Evolutionary conservation across 768 basidiomycete genomes (phyloP).

Genomic region (Boletus tylopilopsis): DNA sequence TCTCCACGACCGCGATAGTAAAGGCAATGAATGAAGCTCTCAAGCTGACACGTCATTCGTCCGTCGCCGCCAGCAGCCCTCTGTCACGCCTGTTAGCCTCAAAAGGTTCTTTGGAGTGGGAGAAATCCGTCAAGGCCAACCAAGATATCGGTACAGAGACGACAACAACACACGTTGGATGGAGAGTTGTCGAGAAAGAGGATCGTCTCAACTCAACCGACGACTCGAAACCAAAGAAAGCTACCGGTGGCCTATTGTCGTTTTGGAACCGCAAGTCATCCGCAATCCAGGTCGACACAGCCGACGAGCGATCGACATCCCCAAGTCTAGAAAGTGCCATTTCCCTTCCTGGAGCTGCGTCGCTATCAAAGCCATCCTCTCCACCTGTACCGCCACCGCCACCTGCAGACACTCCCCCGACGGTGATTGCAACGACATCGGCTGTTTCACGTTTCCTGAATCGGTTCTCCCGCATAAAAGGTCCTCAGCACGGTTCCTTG

Average conservation of each 20-base stretch:
- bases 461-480: conserved; percentile 58
- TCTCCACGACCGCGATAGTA: conserved; percentile 51
- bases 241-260: conserved; percentile 59
- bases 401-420: conserved; percentile 2
- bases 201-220: conserved; percentile 31
- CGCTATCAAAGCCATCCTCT: conserved; percentile 13
- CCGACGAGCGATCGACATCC: conserved; percentile 19
- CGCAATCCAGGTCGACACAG: conserved; percentile 17
- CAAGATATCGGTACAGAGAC: conserved; percentile 47
- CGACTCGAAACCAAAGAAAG: conserved; percentile 44
- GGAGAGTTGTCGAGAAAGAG: conserved; percentile 66
- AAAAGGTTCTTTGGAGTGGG: conserved; percentile 77
- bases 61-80: conserved; percentile 56
- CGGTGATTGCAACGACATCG: conserved; percentile 33
- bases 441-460: conserved; percentile 82
- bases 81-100: conserved; percentile 65
- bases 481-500: conserved; percentile 48
- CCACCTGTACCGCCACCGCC: conserved; percentile 11
- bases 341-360: conserved; percentile 12
- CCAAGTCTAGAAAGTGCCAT: conserved; percentile 30
- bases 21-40: conserved; percentile 61
- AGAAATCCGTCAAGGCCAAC: conserved; percentile 56
- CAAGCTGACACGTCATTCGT: conserved; percentile 57
- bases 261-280: conserved; percentile 57
- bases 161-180: conserved; percentile 57